A percentile compares a stretch with the other conserved stretches of the same genome.
Conservation (phyloP, 257 asterid species). For the Ophiorrhiza pumila region DNA sequence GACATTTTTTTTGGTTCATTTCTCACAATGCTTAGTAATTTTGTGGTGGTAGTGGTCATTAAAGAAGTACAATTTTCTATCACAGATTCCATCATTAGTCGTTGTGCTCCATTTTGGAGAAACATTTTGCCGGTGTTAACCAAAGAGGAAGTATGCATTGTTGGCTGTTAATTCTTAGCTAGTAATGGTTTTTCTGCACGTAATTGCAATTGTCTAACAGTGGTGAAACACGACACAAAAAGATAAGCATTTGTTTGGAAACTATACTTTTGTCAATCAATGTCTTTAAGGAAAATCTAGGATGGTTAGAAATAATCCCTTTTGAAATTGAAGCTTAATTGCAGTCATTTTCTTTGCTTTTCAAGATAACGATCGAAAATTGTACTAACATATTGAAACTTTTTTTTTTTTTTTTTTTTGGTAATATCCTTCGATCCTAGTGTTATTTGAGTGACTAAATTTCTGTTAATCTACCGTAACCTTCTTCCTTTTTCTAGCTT, state of each 20-base stretch:
- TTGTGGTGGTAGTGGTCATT: not conserved
- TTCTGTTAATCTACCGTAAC: too few relatives aligned
- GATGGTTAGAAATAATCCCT: not conserved
- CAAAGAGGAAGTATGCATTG: not conserved
- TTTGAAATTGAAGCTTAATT: not conserved
- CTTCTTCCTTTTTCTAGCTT: too few relatives aligned
- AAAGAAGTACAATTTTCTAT: not conserved
- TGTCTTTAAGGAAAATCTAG: not conserved
- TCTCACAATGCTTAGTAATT: too few relatives aligned
- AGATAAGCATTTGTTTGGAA: not conserved
- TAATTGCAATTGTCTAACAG: not conserved
- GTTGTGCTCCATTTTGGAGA: not conserved
- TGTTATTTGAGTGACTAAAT: too few relatives aligned
- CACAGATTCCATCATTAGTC: too few relatives aligned
- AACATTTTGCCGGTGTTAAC: not conserved
- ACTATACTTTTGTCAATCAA: not conserved
- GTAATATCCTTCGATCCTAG: too few relatives aligned
- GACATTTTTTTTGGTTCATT: too few relatives aligned
- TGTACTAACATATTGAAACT: too few relatives aligned
- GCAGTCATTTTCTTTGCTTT: too few relatives aligned
- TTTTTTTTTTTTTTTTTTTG: too few relatives aligned
- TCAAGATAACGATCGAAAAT: too few relatives aligned
- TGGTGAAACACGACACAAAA: not conserved
- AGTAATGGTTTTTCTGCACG: not conserved
- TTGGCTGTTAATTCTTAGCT: constrained; percentile 1